Base-by-base conservation (phyloP, 345 rosid species). In the Litchi chinensis region DNA sequence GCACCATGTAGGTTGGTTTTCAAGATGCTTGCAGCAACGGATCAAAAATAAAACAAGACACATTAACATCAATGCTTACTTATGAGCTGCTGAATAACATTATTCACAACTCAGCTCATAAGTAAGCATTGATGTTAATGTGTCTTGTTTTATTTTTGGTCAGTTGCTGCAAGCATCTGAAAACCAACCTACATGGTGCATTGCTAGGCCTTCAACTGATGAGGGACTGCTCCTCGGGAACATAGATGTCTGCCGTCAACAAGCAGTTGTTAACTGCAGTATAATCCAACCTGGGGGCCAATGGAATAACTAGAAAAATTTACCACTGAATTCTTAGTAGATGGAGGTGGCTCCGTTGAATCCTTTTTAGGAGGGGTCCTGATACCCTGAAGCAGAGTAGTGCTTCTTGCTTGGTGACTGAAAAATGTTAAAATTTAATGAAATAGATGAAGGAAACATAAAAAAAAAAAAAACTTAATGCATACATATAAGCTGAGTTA, bases 281-380 rank as follows among this genome's bases (percentile, higher is more conserved):
- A 80, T 78, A 1, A 79, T 82, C 68, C 79, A 85, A 50, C 83
- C 83, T 6, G 87, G 85, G 15, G 87, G 85, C 10, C 74, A 74
- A 8, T 85, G 83, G 37, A 32, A 32, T 32, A 32, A 32, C 2
- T 32, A 32, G 37, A 32, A 32, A 32, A 41, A 41, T 26, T 26
- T 26, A 26, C 28, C 28, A 26, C 28, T 26, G 28, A 26, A 26
- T 26, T 26, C 28, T 26, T 26, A 26, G 28, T 26, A 26, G 28
- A 26, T 26, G 28, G 28, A 26, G 28, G 28, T 1, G 1, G 28
- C 28, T 26, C 28, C 28, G 28, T 26, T 26, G 28, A 26, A 26
- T 26, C 28, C 28, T 26, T 26, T 26, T 26, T 26, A 26, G 28
- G 28, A 26, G 28, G 28, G 28, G 28, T 1, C 28, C 1, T 26